phyloP scores from a whole-genome alignment of 768 basidiomycete species.

The Boletus coccyginus region DNA sequence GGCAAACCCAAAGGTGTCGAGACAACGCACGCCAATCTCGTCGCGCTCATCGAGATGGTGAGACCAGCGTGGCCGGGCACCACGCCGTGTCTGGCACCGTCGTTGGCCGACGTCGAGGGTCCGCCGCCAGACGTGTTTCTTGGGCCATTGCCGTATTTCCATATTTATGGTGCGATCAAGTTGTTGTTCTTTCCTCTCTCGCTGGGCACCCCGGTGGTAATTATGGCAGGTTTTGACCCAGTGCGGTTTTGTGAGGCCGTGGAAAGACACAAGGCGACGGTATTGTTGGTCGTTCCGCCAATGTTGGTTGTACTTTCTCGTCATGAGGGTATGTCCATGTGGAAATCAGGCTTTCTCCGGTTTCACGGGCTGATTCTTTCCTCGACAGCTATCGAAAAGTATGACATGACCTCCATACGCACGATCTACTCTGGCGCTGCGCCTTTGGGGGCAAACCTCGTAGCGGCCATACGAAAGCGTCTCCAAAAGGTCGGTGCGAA shows the following conservation, averaged over 20 bases:
- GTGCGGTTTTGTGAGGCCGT: slow-evolving; percentile 62
- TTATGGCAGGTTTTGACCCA: slow-evolving; percentile 74
- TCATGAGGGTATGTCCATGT: slow-evolving; percentile 53
- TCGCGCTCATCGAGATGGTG: slow-evolving; percentile 53
- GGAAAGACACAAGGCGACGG: slow-evolving; percentile 59
- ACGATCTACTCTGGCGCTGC: slow-evolving; percentile 75
- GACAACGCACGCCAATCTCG: slow-evolving; percentile 71
- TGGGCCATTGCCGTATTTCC: slow-evolving; percentile 61
- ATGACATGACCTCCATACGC: slow-evolving; percentile 60
- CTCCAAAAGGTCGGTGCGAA: slow-evolving; percentile 41
- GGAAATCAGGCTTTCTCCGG: neutral
- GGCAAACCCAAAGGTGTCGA: slow-evolving; percentile 74
- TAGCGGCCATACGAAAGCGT: slow-evolving; percentile 42
- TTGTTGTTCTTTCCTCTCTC: slow-evolving; percentile 59
- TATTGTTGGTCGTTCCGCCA: slow-evolving; percentile 70
- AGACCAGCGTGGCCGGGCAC: slow-evolving; percentile 42
- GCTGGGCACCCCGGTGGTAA: slow-evolving; percentile 47
- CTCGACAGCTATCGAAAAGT: slow-evolving; percentile 54
- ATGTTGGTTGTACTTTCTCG: slow-evolving; percentile 75
- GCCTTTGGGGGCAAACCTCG: slow-evolving; percentile 66
- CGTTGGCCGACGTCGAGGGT: neutral
- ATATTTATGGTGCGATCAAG: slow-evolving; percentile 58
- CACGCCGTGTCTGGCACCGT: slow-evolving; percentile 25
- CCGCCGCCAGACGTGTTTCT: slow-evolving; percentile 46
- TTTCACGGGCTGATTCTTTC: neutral